Base-by-base conservation (phyloP, 306 rosid species). In the Cucurbita pepo region DNA sequence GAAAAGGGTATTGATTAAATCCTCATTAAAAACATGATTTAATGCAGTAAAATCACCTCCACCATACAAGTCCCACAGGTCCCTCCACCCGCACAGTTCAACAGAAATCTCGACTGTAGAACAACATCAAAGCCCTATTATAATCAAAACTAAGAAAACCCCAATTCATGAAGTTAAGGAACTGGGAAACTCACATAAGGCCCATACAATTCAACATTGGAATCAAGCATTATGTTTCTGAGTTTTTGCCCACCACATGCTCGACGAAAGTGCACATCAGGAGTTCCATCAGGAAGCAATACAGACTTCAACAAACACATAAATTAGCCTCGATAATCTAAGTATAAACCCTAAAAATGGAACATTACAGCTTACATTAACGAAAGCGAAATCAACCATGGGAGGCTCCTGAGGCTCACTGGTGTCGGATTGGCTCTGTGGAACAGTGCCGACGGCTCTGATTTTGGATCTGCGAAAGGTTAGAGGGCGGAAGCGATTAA, bases 21-120 rank as follows among this genome's bases (percentile, higher is more conserved):
- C 52, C 6, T 15, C 5, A 21, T 22, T 12, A 53, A 54, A 4
- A 40, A 72, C 40, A 44, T 55, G 48, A 38, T 37, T 15, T 7
- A 38, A 73, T 21, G 43, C n/a, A 54, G 83, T 30, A 60, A 79
- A 64, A 34, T 78, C 62, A 89, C 96, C 99, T 94, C 99, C 78
- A 94, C 99, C 89, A 89, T 80, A 74, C 99, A 94, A 16, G 99
- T 91, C 1, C 76, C 96, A 58, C 99, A 94, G 77, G 87, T 86
- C 80, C 99, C 99, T 76, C 87, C 91, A 34, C 97, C 97, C 1
- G 62, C 92, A 75, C 99, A 94, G 82, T 94, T 91, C 64, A 88
- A 80, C 77, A 91, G 86, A 71, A 80, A 41, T 67, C 90, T 88
- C 56, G 80, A 70, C 96, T 95, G 88, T 4, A 74, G 75, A 52